Conservation (phyloP, 768 basidiomycete genomes). For the Naganishia kalamii region DNA sequence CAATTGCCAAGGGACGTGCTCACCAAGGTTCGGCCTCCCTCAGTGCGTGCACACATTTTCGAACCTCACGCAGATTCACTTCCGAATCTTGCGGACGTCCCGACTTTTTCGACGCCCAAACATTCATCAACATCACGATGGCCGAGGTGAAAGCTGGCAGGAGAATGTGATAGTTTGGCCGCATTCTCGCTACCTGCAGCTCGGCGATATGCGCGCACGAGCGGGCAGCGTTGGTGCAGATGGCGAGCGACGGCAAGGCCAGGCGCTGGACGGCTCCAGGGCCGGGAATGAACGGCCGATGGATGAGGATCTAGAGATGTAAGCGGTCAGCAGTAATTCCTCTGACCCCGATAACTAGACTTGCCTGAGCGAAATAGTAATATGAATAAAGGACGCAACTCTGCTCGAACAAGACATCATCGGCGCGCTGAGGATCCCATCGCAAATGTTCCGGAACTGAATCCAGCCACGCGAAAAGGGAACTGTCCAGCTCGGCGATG, state of each 20-base stretch:
- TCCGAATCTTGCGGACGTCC: conserved; percentile 50
- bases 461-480: conserved; percentile 67
- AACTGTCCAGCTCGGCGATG: conserved; percentile 63
- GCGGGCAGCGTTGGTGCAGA: conserved; percentile 74
- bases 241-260: conserved; percentile 62
- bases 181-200: conserved; percentile 47
- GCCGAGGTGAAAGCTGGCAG: conserved; percentile 51
- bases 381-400: conserved; percentile 57
- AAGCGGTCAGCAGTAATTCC: background rate
- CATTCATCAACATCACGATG: conserved; percentile 60
- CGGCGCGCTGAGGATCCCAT: conserved; percentile 56
- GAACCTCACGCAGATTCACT: conserved; percentile 58
- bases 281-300: conserved; percentile 70
- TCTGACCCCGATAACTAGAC: background rate
- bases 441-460: conserved; percentile 58
- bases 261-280: conserved; percentile 49
- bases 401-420: conserved; percentile 56
- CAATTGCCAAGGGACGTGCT: background rate
- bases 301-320: conserved; percentile 62
- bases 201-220: conserved; percentile 69
- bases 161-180: conserved; percentile 23
- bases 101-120: conserved; percentile 59
- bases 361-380: conserved; percentile 54
- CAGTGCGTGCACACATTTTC: conserved; percentile 57
- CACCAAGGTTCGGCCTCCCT: conserved; percentile 47